Base-by-base conservation (phyloP, 768 basidiomycete genomes). In the Boletus tylopilopsis region DNA sequence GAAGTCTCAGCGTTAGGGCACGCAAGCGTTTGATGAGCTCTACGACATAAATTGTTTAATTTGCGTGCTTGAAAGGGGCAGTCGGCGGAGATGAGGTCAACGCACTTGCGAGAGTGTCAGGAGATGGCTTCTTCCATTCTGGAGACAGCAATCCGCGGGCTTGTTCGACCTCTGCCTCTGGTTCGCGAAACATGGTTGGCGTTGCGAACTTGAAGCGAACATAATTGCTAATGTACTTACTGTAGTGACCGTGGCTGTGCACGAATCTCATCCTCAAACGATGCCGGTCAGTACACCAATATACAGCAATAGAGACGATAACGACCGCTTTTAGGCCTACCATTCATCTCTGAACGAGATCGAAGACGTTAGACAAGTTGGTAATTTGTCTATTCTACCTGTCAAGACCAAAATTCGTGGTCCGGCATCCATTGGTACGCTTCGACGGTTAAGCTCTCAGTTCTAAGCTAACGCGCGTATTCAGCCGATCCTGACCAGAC, bases 301-400 rank as follows among this genome's bases (percentile, higher is more conserved):
- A n/a, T 23, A 11, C 40, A 19, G 27, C 34, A 25, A 52, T 32
- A 1, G 42, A 21, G 30, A 45, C 19, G 33, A 56, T 55, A 18
- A 52, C 10, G 7, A 19, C 34, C 18, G 2, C 39, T 45, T 41
- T 25, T 50, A 98, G 96, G 95, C 95, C 19, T 99, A 99, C 66
- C 95, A 99, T 69, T 97, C 96, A 4, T 74, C 90, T 5, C 82
- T 94, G 68, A 96, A 96, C 71, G 91, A 93, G 53, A 81, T 84
- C 36, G 77, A 80, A 29, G 89, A 95, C 65, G 77, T 81, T 19
- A 79, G 87, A 50, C 84, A 85, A 64, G 85, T 94, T 45, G 96
- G 96, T 43, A 98, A 97, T 68, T 80, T 93, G 68, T 78, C 85
- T 45, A 73, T 98, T 61, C 76, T 98, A 53, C 94, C 96, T 27